phyloP scores from a whole-genome alignment of 352 stramenopile genomes.

The Phytophthora sansomeana region DNA sequence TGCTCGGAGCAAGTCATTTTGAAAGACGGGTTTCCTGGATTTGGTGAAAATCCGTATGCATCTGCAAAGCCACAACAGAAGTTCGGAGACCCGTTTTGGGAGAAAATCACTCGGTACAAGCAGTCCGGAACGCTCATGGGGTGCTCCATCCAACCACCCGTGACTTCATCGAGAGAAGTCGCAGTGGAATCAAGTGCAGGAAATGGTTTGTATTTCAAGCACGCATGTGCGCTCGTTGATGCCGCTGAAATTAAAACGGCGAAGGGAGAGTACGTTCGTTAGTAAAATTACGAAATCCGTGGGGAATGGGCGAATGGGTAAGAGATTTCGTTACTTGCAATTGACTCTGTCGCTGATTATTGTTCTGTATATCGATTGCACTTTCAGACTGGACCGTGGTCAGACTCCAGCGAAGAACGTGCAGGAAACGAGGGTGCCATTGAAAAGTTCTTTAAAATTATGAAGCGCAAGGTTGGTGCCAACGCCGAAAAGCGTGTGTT shows the following conservation, averaged over 20 bases:
- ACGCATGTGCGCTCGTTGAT: conserved; percentile 89
- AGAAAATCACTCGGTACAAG: conserved; percentile 82
- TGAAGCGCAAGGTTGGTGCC: conserved; percentile 69
- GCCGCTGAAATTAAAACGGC: conserved; percentile 70
- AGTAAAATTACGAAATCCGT: conserved; percentile 90
- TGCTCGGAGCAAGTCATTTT: conserved; percentile 91
- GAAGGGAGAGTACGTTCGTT: conserved; percentile 65
- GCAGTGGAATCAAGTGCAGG: conserved; percentile 80
- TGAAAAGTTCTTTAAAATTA: conserved; percentile 74
- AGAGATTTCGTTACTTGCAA: background rate
- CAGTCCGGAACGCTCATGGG: conserved; percentile 90
- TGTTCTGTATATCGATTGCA: background rate
- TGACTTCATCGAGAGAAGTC: conserved; percentile 63
- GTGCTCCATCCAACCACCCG: conserved; percentile 88
- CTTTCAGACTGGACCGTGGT: conserved; percentile 81
- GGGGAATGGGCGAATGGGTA: conserved; percentile 94
- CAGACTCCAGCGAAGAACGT: conserved; percentile 80
- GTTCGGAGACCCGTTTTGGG: conserved; percentile 79
- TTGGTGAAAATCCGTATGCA: conserved; percentile 72
- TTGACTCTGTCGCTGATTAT: background rate
- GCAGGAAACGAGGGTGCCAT: conserved; percentile 84
- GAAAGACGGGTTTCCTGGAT: conserved; percentile 80
- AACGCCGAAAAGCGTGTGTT: conserved; percentile 78
- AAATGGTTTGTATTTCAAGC: conserved; percentile 88
- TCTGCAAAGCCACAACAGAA: conserved; percentile 50